These are phyloP conservation scores for Melanogaster broomeanus DNA, from an alignment of 768 basidiomycete genomes.

Conservation along the genomic window DNA sequence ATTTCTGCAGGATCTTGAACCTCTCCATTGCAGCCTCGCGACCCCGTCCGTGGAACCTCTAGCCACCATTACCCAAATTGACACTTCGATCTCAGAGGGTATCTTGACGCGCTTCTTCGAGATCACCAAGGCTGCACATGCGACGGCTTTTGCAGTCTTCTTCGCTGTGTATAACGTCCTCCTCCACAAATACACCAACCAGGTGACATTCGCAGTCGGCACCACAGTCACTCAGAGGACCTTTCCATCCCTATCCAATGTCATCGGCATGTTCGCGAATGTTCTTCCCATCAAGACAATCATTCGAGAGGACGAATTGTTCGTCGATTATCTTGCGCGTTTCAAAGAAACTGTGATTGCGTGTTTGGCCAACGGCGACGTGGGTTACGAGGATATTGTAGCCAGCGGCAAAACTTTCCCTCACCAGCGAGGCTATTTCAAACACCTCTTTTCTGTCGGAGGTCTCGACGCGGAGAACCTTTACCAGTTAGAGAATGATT, in stretches of 20 bases:
- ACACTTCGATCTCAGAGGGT: constrained; percentile 4
- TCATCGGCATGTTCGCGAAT: constrained; percentile 17
- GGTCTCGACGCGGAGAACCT: constrained; percentile 8
- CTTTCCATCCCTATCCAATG: constrained; percentile 12
- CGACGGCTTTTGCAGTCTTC: constrained; percentile 12
- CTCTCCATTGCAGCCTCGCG: constrained; percentile 10
- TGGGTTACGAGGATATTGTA: constrained; percentile 15
- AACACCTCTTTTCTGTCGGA: constrained; percentile 13
- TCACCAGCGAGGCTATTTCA: constrained; percentile 11
- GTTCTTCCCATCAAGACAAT: constrained; percentile 16
- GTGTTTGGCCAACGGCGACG: constrained; percentile 9
- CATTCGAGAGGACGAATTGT: constrained; percentile 10
- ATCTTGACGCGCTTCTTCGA: constrained; percentile 6
- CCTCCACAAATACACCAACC: constrained; percentile 14
- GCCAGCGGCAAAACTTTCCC: constrained; percentile 10
- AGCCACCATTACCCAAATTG: constrained; percentile 12
- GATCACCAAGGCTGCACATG: constrained; percentile 1
- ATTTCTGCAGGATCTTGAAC: constrained; percentile 5
- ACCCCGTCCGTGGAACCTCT: constrained; percentile 4
- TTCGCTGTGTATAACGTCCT: constrained; percentile 15
- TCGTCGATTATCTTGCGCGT: constrained; percentile 7
- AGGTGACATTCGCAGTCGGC: constrained; percentile 12
- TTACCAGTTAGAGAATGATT: not conserved
- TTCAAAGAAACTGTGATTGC: constrained; percentile 9
- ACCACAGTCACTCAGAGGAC: constrained; percentile 15